Conservation (phyloP, 2,329 filamentous ascomycete genomes). For the Phialemoniopsis sp. region DNA sequence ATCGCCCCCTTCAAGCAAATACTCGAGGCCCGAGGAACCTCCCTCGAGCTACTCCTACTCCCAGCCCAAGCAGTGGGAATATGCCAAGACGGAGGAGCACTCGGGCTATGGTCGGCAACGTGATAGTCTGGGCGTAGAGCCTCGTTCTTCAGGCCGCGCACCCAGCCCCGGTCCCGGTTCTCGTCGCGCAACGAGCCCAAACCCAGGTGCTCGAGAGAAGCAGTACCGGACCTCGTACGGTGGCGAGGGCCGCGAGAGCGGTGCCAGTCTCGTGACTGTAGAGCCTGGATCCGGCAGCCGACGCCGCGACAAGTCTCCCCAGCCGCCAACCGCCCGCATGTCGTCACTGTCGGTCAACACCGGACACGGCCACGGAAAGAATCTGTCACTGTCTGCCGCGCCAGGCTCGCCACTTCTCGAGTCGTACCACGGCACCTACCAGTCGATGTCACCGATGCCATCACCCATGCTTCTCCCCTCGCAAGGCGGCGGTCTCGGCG, state of each 20-base stretch:
- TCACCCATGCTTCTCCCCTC: conserved; percentile 64
- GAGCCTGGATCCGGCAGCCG: conserved; percentile 29
- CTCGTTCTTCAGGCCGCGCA: conserved; percentile 10
- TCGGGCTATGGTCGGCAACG: conserved; percentile 20
- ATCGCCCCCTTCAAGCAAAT: conserved; percentile 7
- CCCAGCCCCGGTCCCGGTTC: conserved; percentile 14
- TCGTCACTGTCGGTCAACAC: conserved; percentile 47
- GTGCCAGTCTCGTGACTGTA: conserved; percentile 34
- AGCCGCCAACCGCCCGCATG: conserved; percentile 44
- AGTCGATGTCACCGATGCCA: conserved; percentile 92
- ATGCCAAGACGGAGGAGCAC: conserved; percentile 28
- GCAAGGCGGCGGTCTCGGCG: conserved; percentile 42
- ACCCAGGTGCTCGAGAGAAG: conserved; percentile 14
- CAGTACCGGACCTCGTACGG: conserved; percentile 23
- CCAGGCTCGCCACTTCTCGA: conserved; percentile 84
- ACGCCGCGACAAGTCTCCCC: conserved; percentile 16
- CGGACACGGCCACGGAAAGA: conserved; percentile 30
- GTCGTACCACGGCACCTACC: conserved; percentile 89
- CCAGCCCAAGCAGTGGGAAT: conserved; percentile 30
- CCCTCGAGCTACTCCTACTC: conserved; percentile 16
- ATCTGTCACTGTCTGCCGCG: conserved; percentile 41
- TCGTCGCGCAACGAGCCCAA: no score
- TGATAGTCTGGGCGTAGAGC: conserved; percentile 7
- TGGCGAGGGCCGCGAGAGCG: conserved; percentile 27
- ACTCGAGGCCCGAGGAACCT: conserved; percentile 1